Evolutionary conservation across 83 land plant genomes (phyloP).

Genomic region (Larix sibirica): DNA sequence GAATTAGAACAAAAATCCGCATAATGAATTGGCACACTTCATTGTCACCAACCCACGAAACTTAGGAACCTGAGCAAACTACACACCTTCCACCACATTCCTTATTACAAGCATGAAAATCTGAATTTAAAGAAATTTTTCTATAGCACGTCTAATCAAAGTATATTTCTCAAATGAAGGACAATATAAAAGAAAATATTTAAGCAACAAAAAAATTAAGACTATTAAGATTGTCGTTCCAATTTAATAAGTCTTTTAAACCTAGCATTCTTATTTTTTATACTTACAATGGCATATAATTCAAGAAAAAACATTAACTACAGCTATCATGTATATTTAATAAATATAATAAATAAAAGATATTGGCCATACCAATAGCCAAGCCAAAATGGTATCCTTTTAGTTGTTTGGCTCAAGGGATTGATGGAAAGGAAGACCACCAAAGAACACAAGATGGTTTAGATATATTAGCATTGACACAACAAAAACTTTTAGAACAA

Average conservation of each 20-base stretch:
- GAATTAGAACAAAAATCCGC: constrained; percentile 71
- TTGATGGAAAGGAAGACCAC: too few species aligned
- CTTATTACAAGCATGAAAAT: constrained; percentile 86
- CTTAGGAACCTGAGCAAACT: constrained; percentile 92
- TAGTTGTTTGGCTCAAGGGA: too few species aligned
- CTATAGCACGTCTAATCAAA: not conserved
- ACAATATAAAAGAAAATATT: not conserved
- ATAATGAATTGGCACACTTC: constrained; percentile 76
- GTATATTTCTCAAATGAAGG: not conserved
- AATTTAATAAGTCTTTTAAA: not conserved
- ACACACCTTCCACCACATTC: constrained; percentile 94
- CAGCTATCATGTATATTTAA: too few species aligned
- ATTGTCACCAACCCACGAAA: constrained; percentile 80
- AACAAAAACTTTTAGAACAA: too few species aligned
- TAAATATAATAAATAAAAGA: too few species aligned
- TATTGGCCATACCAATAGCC: too few species aligned
- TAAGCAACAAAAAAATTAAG: not conserved
- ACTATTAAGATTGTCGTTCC: not conserved
- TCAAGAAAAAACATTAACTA: too few species aligned
- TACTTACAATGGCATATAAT: not conserved
- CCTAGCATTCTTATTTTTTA: not conserved
- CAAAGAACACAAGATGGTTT: too few species aligned
- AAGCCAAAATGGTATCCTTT: too few species aligned
- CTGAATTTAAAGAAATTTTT: constrained; percentile 29
- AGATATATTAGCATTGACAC: too few species aligned